phyloP scores from a whole-genome alignment of 306 rosid genomes.

The Cicer arietinum region DNA sequence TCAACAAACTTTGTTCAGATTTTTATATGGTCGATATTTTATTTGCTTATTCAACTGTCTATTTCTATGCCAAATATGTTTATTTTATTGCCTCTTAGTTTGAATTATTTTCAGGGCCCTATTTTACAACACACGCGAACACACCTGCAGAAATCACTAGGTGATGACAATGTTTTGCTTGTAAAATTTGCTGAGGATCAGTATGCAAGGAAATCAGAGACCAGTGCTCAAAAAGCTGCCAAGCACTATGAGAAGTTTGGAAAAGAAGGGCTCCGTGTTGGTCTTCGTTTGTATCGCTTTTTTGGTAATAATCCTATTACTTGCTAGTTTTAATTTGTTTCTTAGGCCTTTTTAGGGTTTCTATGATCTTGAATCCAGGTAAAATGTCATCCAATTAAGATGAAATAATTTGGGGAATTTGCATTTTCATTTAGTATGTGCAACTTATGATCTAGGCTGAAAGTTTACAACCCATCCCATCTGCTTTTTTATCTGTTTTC shows the following conservation, averaged over 20 bases:
- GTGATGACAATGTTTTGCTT: constrained; percentile 70
- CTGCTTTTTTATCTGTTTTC: constrained; percentile 16
- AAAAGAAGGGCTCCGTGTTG: constrained; percentile 72
- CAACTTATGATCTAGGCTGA: constrained; percentile 14
- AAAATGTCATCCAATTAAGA: background rate
- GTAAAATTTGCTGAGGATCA: constrained; percentile 64
- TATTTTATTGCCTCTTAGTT: constrained; percentile 18
- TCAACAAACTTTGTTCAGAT: background rate
- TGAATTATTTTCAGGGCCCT: constrained; percentile 67
- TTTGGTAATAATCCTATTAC: constrained; percentile 66
- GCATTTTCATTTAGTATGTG: constrained; percentile 29
- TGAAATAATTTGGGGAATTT: constrained; percentile 19
- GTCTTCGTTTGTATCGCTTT: constrained; percentile 61
- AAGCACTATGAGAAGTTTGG: constrained; percentile 54
- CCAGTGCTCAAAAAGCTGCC: constrained; percentile 20
- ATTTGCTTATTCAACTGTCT: background rate
- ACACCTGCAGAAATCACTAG: constrained; percentile 72
- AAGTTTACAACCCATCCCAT: background rate
- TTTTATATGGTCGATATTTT: constrained; percentile 7
- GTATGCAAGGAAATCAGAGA: background rate
- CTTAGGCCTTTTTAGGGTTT: background rate
- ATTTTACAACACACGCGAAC: constrained; percentile 51
- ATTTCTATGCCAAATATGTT: constrained; percentile 12
- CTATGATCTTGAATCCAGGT: background rate
- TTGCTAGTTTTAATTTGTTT: background rate